Evolutionary conservation across 176 grass and related monocot species (phyloP), one percentile per base, ranked within the genome.

Genomic region (Bonia amplexicaulis): DNA sequence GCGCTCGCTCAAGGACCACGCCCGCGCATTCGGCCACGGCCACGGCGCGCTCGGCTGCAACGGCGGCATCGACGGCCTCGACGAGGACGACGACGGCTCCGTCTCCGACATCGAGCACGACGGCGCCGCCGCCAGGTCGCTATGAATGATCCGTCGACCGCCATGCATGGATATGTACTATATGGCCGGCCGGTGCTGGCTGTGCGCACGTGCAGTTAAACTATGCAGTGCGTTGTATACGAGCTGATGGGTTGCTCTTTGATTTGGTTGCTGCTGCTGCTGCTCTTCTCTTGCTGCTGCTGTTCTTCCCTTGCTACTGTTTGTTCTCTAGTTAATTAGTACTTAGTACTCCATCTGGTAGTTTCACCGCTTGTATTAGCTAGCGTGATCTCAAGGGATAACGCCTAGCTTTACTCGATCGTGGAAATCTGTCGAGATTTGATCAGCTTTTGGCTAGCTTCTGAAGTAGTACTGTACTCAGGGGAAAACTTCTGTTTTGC

Each of bases 1-100:
- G 82, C 88, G 93, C 48, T 94, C 93, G 27, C 73, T 94, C 79
- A 94, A 94, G 87, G 93, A 94, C 85, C 93, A 94, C 84, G 78
- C 88, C 17, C 86, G 90, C 33, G 93, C 93, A 0, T 94, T 94
- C 77, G 93, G 93, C 2, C 78, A 54, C 15, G 93, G 93, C 1
- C 93, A 94, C 67, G 90, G 81, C 22, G 83, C 88, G 10, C 49
- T 81, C 67, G 85, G 22, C 25, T 71, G 80, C 62, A 65, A 33
- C 54, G 74, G 15, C 46, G 58, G 7, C 0, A 1, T 9, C n/a
- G n/a, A 20, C 2, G 74, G n/a, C 2, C 40, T 83, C 68, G 85
- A 87, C 42, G 89, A 91, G 9, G 89, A 91, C 35, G 89, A 91
- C 8, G 89, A 91, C 76, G 85, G 85, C 0, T 62, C 85, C 20